phyloP scores from a whole-genome alignment of 495 filamentous ascomycete genomes.

The Penicillium odoratum region DNA sequence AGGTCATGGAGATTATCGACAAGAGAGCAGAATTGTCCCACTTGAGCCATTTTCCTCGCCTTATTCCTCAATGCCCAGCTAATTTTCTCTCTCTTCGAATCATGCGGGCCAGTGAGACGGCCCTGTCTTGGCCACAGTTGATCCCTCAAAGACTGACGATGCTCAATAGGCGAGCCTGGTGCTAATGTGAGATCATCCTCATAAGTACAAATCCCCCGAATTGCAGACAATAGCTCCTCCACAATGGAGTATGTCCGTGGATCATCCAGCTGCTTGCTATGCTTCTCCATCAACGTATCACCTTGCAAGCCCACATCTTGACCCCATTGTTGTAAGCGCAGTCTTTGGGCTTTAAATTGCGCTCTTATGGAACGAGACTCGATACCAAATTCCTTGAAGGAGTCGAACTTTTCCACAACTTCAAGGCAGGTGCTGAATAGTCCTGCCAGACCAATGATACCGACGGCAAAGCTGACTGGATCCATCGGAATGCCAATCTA shows the following conservation, averaged over 20 bases:
- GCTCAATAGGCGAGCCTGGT: neutral
- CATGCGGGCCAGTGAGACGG: neutral
- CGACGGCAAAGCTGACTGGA: conserved; percentile 11
- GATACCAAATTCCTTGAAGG: conserved; percentile 5
- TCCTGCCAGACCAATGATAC: conserved; percentile 11
- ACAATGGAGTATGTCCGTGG: neutral
- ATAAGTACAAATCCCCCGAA: neutral
- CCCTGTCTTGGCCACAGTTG: conserved; percentile 3
- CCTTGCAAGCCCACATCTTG: conserved; percentile 2
- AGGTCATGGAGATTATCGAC: conserved; percentile 6
- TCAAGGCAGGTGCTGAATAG: conserved; percentile 15
- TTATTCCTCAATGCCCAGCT: conserved; percentile 11
- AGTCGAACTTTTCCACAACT: conserved; percentile 7
- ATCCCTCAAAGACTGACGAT: neutral
- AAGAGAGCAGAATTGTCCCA: conserved; percentile 6
- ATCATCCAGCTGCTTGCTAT: conserved; percentile 9
- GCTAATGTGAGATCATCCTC: neutral
- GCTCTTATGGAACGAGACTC: conserved; percentile 6
- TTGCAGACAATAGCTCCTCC: conserved; percentile 1
- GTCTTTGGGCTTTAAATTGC: conserved; percentile 10
- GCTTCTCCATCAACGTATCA: neutral
- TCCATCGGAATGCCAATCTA: conserved; percentile 1
- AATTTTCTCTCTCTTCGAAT: conserved; percentile 10
- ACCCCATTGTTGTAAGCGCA: conserved; percentile 12
- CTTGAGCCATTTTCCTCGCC: conserved; percentile 5